These are phyloP conservation scores for Ogataea siamensis DNA, from an alignment of 805 yeast genomes.

Conservation along the genomic window DNA sequence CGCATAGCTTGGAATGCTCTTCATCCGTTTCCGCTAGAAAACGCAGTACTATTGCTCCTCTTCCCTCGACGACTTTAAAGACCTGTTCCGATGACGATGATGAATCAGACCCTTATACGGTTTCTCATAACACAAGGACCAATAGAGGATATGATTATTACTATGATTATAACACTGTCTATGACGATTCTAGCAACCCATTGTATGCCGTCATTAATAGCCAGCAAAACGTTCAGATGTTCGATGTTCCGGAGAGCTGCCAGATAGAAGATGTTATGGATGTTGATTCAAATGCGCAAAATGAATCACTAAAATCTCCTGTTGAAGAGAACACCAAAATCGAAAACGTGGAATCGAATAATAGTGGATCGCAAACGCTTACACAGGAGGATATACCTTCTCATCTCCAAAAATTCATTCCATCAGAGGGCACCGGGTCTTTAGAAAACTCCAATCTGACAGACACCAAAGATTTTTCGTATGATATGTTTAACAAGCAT, in stretches of 20 bases:
- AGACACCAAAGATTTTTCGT: too few relatives aligned
- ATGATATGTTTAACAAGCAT: too few relatives aligned
- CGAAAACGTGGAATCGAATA: background rate
- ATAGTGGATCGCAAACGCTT: background rate
- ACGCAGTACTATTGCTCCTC: conserved; percentile 58
- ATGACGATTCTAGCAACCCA: conserved; percentile 51
- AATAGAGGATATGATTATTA: conserved; percentile 73
- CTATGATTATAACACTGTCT: conserved; percentile 79
- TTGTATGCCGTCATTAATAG: conserved; percentile 26
- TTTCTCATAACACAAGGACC: conserved; percentile 71
- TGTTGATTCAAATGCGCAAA: conserved; percentile 15
- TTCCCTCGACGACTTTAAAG: conserved; percentile 87
- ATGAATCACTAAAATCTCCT: background rate
- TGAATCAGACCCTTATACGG: conserved; percentile 56
- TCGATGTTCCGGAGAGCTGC: conserved; percentile 43
- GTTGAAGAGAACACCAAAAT: background rate
- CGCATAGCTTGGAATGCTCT: conserved; percentile 7
- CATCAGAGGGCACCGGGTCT: background rate
- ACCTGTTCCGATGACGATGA: conserved; percentile 65
- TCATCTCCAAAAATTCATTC: background rate
- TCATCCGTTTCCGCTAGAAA: conserved; percentile 3
- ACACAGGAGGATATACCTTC: conserved; percentile 4
- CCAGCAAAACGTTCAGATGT: conserved; percentile 31
- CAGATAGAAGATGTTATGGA: conserved; percentile 33
- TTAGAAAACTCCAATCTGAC: background rate